Evolutionary conservation across 768 basidiomycete genomes (phyloP), one percentile per base, ranked within the genome.

Genomic region (Ephemerocybe angulata): DNA sequence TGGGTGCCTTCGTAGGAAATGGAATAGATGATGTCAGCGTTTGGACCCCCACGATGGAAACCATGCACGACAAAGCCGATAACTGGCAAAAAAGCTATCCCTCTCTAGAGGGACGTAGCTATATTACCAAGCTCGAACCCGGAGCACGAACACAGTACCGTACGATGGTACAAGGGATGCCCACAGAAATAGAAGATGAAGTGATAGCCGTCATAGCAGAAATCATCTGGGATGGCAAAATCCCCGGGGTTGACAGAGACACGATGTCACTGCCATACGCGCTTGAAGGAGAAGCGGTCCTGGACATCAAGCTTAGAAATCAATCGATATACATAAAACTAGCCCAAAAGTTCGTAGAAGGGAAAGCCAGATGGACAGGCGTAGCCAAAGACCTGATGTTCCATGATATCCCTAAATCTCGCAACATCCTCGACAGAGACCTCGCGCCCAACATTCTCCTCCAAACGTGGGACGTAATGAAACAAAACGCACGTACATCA

Each of bases 1-100:
- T 76, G 1, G 73, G 75, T 0, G 33, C 33, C 8, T 41, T 41
- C 54, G 27, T 72, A 0, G 72, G 72, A 3, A 73, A 75, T 40
- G 49, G 53, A 0, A 53, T 66, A 0, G 55, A 69, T 7, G 24
- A 63, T 1, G 37, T 52, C 2, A 47, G 35, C 0, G 29, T 63
- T 17, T 74, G 71, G 74, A 52, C 51, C 0, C 53, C 56, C 1
- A 57, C 61, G 0, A 19, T 73, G 1, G 67, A 70, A 27, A 67
- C 63, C 38, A 63, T 71, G 2, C 54, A 64, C 8, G 25, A 47
- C 2, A 15, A 25, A 0, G 58, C 74, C 0, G 50, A 55, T 0
- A 21, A 40, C 33, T 74, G 70, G 70, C 56, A 54, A 3, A 56
- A 53, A 47, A 58, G 56, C 0, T 54, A 67, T 22, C 69, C 67